phyloP scores from a whole-genome alignment of 495 filamentous ascomycete genomes.

The Bathelium albidoporum region DNA sequence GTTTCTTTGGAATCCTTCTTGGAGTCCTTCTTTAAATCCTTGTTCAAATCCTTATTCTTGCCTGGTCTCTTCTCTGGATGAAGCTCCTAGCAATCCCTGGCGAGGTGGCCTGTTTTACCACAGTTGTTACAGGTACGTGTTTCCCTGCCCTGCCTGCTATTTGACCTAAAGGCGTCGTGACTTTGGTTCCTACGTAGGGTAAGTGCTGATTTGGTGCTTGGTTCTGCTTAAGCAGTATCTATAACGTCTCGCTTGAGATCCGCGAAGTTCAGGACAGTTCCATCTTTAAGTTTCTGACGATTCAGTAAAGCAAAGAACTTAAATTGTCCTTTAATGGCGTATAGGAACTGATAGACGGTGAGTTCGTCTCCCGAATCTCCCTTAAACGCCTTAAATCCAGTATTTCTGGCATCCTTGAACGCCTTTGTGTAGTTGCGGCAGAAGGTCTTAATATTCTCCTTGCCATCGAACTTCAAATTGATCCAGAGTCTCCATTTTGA shows the following conservation, averaged over 20 bases:
- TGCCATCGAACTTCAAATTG: background rate
- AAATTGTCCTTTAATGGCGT: background rate
- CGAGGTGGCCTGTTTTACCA: background rate
- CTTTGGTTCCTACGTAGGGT: background rate
- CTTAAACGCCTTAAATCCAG: background rate
- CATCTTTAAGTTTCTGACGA: background rate
- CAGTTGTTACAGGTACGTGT: background rate
- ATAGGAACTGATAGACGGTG: background rate
- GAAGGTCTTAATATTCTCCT: background rate
- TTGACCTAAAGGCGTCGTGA: background rate
- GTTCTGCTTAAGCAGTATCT: background rate
- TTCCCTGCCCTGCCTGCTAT: background rate
- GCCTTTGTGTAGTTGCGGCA: background rate
- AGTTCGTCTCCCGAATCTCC: background rate
- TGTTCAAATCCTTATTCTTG: background rate
- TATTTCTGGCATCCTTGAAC: background rate
- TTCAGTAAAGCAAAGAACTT: background rate
- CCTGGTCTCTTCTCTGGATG: background rate
- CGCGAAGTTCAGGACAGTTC: background rate
- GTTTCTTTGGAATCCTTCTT: no score
- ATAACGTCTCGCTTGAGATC: background rate
- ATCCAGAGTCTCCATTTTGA: background rate
- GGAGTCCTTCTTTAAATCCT: background rate
- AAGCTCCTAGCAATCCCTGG: background rate
- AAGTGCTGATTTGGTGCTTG: background rate